phyloP scores from a whole-genome alignment of 208 protist species.

The Lotmaria passim region DNA sequence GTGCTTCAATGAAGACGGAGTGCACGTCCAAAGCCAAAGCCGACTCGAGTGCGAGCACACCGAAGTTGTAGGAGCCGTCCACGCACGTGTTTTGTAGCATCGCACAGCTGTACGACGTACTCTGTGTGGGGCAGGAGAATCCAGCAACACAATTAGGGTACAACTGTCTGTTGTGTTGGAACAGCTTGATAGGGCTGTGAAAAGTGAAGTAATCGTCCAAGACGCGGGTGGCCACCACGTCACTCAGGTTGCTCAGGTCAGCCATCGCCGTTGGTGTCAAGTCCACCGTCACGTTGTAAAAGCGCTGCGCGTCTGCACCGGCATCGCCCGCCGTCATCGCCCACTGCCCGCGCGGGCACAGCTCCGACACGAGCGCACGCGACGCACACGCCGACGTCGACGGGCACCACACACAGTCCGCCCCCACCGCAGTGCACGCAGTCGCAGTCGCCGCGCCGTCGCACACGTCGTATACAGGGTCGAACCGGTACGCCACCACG shows the following conservation, averaged over 20 bases:
- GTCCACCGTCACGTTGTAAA: constrained; percentile 17
- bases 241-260: background rate
- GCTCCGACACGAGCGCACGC: constrained; percentile 10
- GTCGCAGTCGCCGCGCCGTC: background rate
- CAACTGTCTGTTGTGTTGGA: too few species aligned
- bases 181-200: too few species aligned
- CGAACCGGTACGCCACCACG: constrained; percentile 31
- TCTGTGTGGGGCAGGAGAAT: background rate
- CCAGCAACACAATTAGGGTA: too few species aligned
- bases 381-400: constrained; percentile 22
- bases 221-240: background rate
- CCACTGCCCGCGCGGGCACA: constrained; percentile 33
- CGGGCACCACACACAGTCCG: constrained; percentile 28
- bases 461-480: constrained; percentile 23
- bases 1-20: too few species aligned
- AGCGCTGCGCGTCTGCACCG: constrained; percentile 11
- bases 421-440: constrained; percentile 10
- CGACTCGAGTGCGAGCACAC: constrained; percentile 34
- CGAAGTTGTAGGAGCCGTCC: constrained; percentile 35
- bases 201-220: background rate
- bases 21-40: too few species aligned
- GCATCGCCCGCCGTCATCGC: background rate
- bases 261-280: background rate
- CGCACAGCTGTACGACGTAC: background rate
- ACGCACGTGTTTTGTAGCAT: constrained; percentile 22